These are phyloP conservation scores for Aspergillus campestris DNA, from an alignment of 495 filamentous ascomycete genomes.

Conservation along the genomic window DNA sequence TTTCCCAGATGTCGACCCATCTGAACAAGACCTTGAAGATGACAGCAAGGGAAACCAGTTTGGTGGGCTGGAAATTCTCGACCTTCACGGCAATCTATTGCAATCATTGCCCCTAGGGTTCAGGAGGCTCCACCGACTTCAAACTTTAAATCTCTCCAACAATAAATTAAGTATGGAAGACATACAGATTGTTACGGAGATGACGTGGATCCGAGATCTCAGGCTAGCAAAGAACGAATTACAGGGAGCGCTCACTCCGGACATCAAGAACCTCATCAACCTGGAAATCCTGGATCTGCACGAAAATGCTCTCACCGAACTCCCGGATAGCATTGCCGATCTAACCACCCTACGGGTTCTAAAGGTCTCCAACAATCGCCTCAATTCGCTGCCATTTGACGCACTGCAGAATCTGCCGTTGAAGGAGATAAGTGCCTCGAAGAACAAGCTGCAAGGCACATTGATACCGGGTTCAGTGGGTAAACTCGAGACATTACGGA, in stretches of 20 bases:
- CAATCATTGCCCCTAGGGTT: constrained; percentile 64
- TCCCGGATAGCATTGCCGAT: constrained; percentile 60
- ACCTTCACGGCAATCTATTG: constrained; percentile 79
- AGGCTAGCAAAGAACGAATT: constrained; percentile 74
- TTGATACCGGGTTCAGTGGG: constrained; percentile 56
- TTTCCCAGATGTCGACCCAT: constrained; percentile 64
- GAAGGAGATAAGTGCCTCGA: constrained; percentile 64
- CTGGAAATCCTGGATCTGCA: constrained; percentile 78
- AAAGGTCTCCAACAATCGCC: constrained; percentile 67
- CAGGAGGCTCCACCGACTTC: constrained; percentile 60
- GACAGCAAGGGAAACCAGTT: constrained; percentile 66
- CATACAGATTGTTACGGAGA: constrained; percentile 63
- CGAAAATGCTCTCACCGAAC: constrained; percentile 64
- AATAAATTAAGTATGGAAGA: constrained; percentile 66
- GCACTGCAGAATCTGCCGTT: constrained; percentile 58
- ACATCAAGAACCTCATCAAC: constrained; percentile 49
- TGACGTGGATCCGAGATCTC: constrained; percentile 64
- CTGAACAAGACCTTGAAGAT: constrained; percentile 49
- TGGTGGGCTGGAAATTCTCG: constrained; percentile 70
- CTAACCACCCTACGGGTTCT: constrained; percentile 61
- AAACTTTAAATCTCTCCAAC: constrained; percentile 74
- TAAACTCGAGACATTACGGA: constrained; percentile 54
- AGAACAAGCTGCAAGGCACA: constrained; percentile 67
- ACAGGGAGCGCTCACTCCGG: constrained; percentile 50
- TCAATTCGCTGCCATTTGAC: constrained; percentile 61